Evolutionary conservation across 441 rosid genomes (phyloP), one percentile per base, ranked within the genome.

Genomic region (Erodium trifolium): DNA sequence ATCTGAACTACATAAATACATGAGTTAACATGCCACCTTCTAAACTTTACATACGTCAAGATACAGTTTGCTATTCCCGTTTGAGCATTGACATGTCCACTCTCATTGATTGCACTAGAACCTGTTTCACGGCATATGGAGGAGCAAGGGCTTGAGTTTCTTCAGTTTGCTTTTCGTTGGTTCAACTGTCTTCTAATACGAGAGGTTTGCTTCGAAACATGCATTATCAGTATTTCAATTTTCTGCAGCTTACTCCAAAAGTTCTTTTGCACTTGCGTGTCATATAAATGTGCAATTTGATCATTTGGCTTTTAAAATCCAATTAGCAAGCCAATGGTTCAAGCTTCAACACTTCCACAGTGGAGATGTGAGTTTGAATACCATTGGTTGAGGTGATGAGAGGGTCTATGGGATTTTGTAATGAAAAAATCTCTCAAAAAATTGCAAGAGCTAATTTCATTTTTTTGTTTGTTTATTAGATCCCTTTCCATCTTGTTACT

Each of bases 151-250:
- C 98, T 94, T 70, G 99, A 92, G 75, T 94, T 92, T 81, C 91
- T 92, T 79, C 98, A 92, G 60, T 94, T 94, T 71, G 99, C 99
- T 76, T 94, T 92, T 78, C 92, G 97, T 73, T 94, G 98, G 99
- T 94, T 90, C 82, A 94, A 92, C 80, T 94, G 99, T 78, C 94
- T 94, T 70, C 80, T 94, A 60, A 92, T 92, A 78, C 96, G 97
- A 0, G 99, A 91, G 96, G 94, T 90, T 75, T 79, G 75, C 27
- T 81, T 75, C 17, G 11, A 51, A 51, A 51, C 57, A 51, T n/a
- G 17, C 57, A 37, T n/a, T 51, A 51, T 51, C 57, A n/a, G 57
- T 51, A 0, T 51, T n/a, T n/a, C 57, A 51, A 43, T 51, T 51
- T 51, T 51, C 16, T n/a, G 17, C 17, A 51, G 17, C 16, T 2